Evolutionary conservation across 495 filamentous ascomycete genomes (phyloP), one percentile per base, ranked within the genome.

Genomic region (Daldinia caldariorum): DNA sequence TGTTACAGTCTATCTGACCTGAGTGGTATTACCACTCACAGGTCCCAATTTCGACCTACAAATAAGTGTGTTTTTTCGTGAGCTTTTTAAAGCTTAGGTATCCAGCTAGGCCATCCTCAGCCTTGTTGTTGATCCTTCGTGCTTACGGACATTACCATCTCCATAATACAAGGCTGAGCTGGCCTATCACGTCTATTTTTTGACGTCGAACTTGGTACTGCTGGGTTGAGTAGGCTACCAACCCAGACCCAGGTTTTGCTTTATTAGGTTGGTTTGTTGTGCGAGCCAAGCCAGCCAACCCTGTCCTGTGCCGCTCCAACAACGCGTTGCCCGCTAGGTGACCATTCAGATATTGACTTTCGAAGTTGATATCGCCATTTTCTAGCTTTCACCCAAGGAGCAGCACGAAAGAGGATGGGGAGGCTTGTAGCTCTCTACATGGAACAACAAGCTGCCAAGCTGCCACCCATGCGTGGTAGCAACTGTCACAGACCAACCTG

Each of bases 121-220:
- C 49, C 49, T 53, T 32, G 49, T 53, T 32, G 49, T 53, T 53
- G 49, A 53, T 12, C 8, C 18, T 57, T 57, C 38, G 54, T 18
- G 54, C 54, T 57, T 57, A 57, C 10, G 26, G 9, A 13, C 7
- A 20, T 57, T 57, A 26, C 9, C 18, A 57, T 22, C 32, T 57
- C 54, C 54, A 57, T 57, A 38, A 57, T 57, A 55, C 18, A 57
- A 57, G 54, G 54, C 54, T 57, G 1, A 38, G 54, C 9, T 41
- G 4, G 16, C 54, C 54, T 57, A 57, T 57, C 54, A 22, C 14
- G 54, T 57, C 54, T 29, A 39, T 38, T 20, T 38, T 57, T 57
- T 7, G 53, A 20, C 14, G n/a, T 18, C 10, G 18, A n/a, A 0
- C 31, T 22, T 22, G 53, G 50, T 34, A 54, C 49, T 3, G 29